A percentile compares a stretch with the other conserved stretches of the same genome.
These are phyloP conservation scores for Aurifilum marmelostoma DNA, from an alignment of 2,329 filamentous ascomycete species.

Conservation along the genomic window DNA sequence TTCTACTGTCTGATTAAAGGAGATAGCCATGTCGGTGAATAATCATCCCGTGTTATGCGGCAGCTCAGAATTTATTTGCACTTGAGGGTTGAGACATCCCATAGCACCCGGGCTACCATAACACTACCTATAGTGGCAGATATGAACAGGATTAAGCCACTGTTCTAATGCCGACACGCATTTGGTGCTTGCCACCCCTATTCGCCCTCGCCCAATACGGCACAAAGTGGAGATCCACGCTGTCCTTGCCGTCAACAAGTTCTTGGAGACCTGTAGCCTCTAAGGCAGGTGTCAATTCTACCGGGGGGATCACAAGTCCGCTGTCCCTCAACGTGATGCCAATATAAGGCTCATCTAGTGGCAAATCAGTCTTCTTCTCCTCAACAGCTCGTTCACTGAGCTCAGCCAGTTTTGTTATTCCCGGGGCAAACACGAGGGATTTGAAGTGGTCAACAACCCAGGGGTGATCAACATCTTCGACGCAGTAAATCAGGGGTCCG, in stretches of 20 bases:
- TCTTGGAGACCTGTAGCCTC: conserved; percentile 31
- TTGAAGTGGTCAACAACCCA: conserved; percentile 61
- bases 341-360: conserved; percentile 32
- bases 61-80: too few relatives aligned
- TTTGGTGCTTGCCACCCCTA: conserved; percentile 39
- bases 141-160: conserved; percentile 12
- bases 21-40: too few relatives aligned
- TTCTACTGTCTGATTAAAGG: too few relatives aligned
- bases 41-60: too few relatives aligned
- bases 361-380: conserved; percentile 33
- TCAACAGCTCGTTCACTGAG: neutral
- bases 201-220: conserved; percentile 61
- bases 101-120: too few relatives aligned
- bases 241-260: conserved; percentile 25
- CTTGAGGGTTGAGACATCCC: too few relatives aligned
- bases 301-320: conserved; percentile 15
- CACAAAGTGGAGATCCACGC: conserved; percentile 49
- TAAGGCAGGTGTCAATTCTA: conserved; percentile 20
- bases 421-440: conserved; percentile 38
- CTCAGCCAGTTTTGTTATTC: conserved; percentile 28
- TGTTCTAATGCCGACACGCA: conserved; percentile 26
- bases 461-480: conserved; percentile 60
- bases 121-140: neutral
- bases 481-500: conserved; percentile 63
- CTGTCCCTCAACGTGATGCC: conserved; percentile 14